Evolutionary conservation across 148 eudicot species (phyloP).

Genomic region (Vaccinium myrtillus): DNA sequence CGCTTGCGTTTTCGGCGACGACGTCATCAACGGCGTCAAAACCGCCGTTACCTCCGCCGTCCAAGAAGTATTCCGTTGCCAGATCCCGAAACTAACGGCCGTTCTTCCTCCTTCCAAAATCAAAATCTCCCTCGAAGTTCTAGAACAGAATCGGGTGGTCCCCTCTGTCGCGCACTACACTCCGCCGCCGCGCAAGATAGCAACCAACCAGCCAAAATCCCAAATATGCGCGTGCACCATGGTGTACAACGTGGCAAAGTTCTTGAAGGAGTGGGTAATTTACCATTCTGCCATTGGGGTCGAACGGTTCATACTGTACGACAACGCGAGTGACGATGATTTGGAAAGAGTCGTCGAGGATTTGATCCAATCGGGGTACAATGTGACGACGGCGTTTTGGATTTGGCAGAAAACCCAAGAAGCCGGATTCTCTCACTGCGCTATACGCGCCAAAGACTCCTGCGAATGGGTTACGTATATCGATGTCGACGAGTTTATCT

Average conservation of each 20-base stretch:
- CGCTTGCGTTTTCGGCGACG: slow-evolving; percentile 54
- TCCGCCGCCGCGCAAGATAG: slow-evolving; percentile 37
- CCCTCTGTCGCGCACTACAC: slow-evolving; percentile 54
- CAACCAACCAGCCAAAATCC: slow-evolving; percentile 14
- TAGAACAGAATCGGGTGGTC: slow-evolving; percentile 26
- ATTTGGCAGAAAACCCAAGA: slow-evolving; percentile 81
- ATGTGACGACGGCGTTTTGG: slow-evolving; percentile 51
- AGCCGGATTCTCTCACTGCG: slow-evolving; percentile 72
- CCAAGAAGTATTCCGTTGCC: slow-evolving; percentile 73
- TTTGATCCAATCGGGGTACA: slow-evolving; percentile 37
- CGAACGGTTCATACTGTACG: slow-evolving; percentile 54
- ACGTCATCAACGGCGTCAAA: slow-evolving; percentile 29
- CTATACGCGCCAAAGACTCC: slow-evolving; percentile 27
- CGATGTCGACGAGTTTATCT: slow-evolving; percentile 69
- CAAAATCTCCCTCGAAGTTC: slow-evolving; percentile 40
- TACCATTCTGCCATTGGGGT: slow-evolving; percentile 64
- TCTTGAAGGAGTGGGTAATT: slow-evolving; percentile 66
- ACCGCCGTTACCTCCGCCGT: slow-evolving; percentile 46
- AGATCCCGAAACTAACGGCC: slow-evolving; percentile 32
- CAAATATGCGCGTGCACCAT: slow-evolving; percentile 69
- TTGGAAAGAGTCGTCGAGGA: slow-evolving; percentile 27
- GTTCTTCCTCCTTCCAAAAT: not conserved
- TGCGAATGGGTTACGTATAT: slow-evolving; percentile 59
- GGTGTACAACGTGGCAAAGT: slow-evolving; percentile 65
- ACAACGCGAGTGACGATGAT: slow-evolving; percentile 72